A percentile compares a stretch with the other conserved stretches of the same genome.
These are phyloP conservation scores for Paraconiothyrium sp. DNA, from an alignment of 2,329 filamentous ascomycete genomes.

Conservation along the genomic window DNA sequence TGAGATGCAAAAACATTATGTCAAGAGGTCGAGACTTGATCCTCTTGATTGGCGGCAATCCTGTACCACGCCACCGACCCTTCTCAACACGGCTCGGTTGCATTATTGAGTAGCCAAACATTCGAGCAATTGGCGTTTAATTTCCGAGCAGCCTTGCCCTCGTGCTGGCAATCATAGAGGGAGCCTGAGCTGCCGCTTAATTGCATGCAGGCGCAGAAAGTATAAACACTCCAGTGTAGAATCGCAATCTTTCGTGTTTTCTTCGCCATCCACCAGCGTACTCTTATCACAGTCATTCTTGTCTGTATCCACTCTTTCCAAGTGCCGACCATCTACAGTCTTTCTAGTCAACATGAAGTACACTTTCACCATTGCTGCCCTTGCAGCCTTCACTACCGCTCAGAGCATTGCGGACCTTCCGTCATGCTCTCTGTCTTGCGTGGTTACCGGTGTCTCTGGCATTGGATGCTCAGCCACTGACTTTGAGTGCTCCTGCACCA, in stretches of 20 bases:
- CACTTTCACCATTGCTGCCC: slow-evolving; percentile 39
- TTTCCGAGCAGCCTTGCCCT: slow-evolving; percentile 6
- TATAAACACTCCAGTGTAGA: slow-evolving; percentile 10
- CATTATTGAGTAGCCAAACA: not conserved
- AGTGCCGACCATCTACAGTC: slow-evolving; percentile 9
- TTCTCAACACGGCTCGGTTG: not conserved
- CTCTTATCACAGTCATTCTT: slow-evolving; percentile 1
- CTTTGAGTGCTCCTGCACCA: slow-evolving; percentile 59
- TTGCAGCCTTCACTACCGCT: slow-evolving; percentile 50
- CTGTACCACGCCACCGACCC: not conserved
- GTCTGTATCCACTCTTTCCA: slow-evolving; percentile 10
- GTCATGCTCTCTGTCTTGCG: slow-evolving; percentile 50
- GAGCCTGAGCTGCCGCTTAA: not conserved
- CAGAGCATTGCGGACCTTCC: slow-evolving; percentile 53
- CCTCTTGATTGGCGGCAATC: slow-evolving; percentile 1
- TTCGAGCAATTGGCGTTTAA: slow-evolving; percentile 1
- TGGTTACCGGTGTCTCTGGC: slow-evolving; percentile 34
- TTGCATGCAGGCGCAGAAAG: not conserved
- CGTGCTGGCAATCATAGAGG: not conserved
- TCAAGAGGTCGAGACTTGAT: not conserved
- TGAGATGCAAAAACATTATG: not conserved
- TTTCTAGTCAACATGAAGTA: slow-evolving; percentile 37
- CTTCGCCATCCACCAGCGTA: slow-evolving; percentile 1
- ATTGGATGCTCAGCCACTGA: slow-evolving; percentile 54
- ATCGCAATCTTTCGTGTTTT: not conserved